Base-by-base conservation (phyloP, 139 green algal species). In the Coccomyxa sp. region DNA sequence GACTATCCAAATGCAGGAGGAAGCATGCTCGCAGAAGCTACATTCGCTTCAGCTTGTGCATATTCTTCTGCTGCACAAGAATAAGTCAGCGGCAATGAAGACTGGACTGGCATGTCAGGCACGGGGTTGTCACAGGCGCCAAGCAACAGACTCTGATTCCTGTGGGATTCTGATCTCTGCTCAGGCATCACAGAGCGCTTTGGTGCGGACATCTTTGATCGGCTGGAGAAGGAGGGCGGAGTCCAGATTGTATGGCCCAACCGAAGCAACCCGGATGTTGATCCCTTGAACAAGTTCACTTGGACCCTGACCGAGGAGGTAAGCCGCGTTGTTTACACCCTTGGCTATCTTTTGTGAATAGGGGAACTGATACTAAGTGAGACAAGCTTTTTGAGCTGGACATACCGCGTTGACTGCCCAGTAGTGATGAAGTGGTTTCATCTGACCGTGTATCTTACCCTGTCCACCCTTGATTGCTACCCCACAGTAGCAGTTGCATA, bases 151-250 rank as follows among this genome's bases (percentile, higher is more conserved):
- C 21, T 78, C 38, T 30, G 23, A n/a, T 13, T 30, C 13, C 32
- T 71, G 13, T 10, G n/a, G 17, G 81, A 57, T 67, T n/a, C n/a
- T 38, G 76, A 16, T 31, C 14, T 71, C n/a, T 78, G 11, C 76
- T 58, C 67, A 82, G 87, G 87, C 38, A 82, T 92, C 31, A 81
- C 68, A n/a, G 78, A 88, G 68, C 82, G 91, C 32, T 92, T 93
- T 85, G 91, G 90, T 0, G 77, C 87, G 14, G 88, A 90, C n/a
- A 87, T 89, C 9, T 85, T 93, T 76, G 84, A 88, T 7, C 81
- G 85, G 17, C 75, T 93, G 67, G 58, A 91, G 77, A 59, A 86
- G 57, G 30, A 89, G 79, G 87, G 86, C 11, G 51, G 82, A 14
- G 83, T 90, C 4, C 58, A 79, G n/a, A 80, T 89, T 67, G 67